Evolutionary conservation across 257 asterid species (phyloP), one percentile per base, ranked within the genome.

Genomic region (Capsicum rhomboideum): DNA sequence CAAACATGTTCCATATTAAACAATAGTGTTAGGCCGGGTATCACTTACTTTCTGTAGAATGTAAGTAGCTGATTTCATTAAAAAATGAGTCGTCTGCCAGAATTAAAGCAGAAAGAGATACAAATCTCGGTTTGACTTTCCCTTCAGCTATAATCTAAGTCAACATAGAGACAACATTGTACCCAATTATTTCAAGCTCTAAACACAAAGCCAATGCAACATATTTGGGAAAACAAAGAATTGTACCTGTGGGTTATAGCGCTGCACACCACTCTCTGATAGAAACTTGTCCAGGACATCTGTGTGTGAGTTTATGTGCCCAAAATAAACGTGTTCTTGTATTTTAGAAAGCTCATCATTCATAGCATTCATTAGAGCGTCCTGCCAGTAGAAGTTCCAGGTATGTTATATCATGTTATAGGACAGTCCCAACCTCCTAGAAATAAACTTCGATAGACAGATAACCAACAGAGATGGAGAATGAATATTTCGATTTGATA

Each of bases 271-370:
- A 92, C 93, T 93, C 88, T 94, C 98, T 50, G 96, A 92, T n/a
- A 95, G 92, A 84, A 92, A 95, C 84, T 92, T 95, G 84, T 95
- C 98, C 87, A 97, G 91, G 90, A 95, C 89, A 87, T 97, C 97
- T 40, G 99, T 94, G 40, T 93, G 93, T 77, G 98, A 93, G 86
- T 88, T 89, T 87, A 97, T 93, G 59, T 90, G 98, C 40, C 99
- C 99, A 83, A 92, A 97, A 84, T 97, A 97, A 71, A 97, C 99
- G 88, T 92, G 98, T 91, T 97, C 99, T 90, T 97, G 99, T 90
- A 97, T 91, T 89, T 90, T 93, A 74, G 99, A 95, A 88, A 95
- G 98, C 89, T 97, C 99, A 17, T 95, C 99, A 8, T 93, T 95
- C 98, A 97, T 97, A 83, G 99, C 97, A 90, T 87, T 97, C 53